phyloP scores from a whole-genome alignment of 257 asterid species.

The Lavandula angustifolia region DNA sequence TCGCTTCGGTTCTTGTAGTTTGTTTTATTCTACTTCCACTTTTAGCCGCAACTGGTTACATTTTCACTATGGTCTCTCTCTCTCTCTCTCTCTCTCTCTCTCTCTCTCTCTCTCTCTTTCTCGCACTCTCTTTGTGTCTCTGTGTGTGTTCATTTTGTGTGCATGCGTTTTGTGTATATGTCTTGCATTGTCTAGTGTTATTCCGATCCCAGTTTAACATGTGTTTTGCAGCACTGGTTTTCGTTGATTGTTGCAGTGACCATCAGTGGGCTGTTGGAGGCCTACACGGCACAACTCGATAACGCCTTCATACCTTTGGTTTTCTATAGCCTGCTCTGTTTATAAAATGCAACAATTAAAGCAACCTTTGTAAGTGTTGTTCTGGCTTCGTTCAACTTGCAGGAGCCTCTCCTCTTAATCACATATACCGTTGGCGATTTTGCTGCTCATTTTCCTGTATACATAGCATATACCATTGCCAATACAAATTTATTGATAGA shows the following conservation, averaged over 20 bases:
- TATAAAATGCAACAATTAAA: constrained; percentile 35
- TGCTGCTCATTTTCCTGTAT: constrained; percentile 21
- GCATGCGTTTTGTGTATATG: too few species aligned
- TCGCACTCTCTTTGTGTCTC: too few species aligned
- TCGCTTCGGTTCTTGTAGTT: constrained; percentile 83
- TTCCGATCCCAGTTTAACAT: constrained; percentile 27
- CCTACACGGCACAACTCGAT: constrained; percentile 94
- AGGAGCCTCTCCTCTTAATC: constrained; percentile 2
- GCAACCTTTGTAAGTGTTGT: constrained; percentile 7
- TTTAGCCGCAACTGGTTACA: constrained; percentile 75
- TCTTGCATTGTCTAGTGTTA: neutral
- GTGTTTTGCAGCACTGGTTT: constrained; percentile 75
- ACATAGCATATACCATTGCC: constrained; percentile 27
- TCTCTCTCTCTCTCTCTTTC: too few species aligned
- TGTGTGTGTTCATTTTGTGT: too few species aligned
- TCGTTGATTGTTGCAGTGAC: constrained; percentile 85
- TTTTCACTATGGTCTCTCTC: constrained; percentile 69
- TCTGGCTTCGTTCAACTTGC: constrained; percentile 3
- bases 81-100: constrained; percentile 30
- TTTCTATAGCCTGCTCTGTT: constrained; percentile 90
- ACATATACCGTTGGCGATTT: neutral
- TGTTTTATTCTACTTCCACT: constrained; percentile 87
- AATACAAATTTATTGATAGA: too few species aligned
- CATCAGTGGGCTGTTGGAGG: constrained; percentile 84
- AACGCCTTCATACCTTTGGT: constrained; percentile 96